phyloP scores from a whole-genome alignment of 78 protist species.

The Dictyostelium capitatum region DNA sequence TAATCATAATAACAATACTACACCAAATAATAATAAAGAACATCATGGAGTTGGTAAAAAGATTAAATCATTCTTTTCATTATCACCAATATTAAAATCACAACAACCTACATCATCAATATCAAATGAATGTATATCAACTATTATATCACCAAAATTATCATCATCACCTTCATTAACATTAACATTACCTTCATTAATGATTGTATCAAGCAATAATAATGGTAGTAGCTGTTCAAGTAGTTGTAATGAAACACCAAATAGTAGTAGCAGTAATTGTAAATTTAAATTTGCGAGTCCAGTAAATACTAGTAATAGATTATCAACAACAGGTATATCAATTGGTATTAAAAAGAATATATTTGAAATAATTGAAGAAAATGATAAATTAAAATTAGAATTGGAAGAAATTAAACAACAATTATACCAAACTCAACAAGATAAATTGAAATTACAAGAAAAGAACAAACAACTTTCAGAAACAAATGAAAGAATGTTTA shows the following conservation, averaged over 20 bases:
- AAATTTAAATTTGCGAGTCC: background rate
- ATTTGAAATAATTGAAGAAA: background rate
- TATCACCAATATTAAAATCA: slow-evolving; percentile 15
- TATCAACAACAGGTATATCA: background rate
- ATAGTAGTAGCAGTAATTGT: background rate
- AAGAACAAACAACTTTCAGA: background rate
- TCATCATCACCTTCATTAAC: slow-evolving; percentile 1
- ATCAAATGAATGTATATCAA: background rate
- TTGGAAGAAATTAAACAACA: background rate
- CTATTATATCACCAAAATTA: background rate
- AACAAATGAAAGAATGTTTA: background rate
- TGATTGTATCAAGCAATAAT: background rate
- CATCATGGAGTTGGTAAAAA: background rate
- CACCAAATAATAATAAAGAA: background rate
- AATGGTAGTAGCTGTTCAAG: background rate
- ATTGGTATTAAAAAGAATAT: slow-evolving; percentile 2
- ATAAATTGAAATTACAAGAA: background rate
- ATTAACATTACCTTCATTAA: background rate
- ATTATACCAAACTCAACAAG: background rate
- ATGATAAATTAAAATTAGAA: background rate
- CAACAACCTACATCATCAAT: slow-evolving; percentile 6
- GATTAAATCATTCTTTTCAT: background rate
- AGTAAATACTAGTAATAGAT: too few relatives aligned
- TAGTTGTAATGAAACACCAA: background rate
- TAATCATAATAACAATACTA: background rate